Evolutionary conservation across 179 eudicot genomes (phyloP), one percentile per base, ranked within the genome.

Genomic region (Spinacia oleracea): DNA sequence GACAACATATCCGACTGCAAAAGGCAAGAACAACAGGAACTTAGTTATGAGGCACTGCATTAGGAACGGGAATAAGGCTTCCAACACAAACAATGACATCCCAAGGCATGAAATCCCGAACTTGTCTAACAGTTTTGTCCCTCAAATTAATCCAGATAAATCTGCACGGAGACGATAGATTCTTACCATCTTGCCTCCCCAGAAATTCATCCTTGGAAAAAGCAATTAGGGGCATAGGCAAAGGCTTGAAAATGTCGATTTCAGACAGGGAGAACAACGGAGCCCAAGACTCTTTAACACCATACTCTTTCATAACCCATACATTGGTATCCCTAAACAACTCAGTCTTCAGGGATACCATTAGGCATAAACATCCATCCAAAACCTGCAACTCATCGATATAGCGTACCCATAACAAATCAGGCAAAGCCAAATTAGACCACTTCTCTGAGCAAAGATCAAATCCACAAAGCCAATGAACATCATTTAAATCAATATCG

Each of bases 41-140:
- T n/a, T n/a, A 50, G 55, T 15, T 2, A 50, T 50, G 21, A 50
- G 55, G 55, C 1, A 50, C 21, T 14, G 0, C 55, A 50, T 50
- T 50, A 14, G n/a, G 56, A 51, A 51, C 56, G 0, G 21, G 56
- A 51, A 69, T 18, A 43, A n/a, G 73, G 73, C 73, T 69, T 69
- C 51, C 16, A 69, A 10, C 31, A 43, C 73, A 42, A 69, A 43
- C 32, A 43, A 14, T 5, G 55, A 70, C 32, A 42, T 43, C 73
- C n/a, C n/a, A 12, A 46, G 50, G 16, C 16, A 46, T 10, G 12
- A 46, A 4, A 46, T 10, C 50, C 15, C 16, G 18, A 0, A 21
- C 4, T 18, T 2, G 27, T 25, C 5, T 38, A 12, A 38, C 1
- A 0, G n/a, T 25, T 43, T n/a, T 25, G 11, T 42, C 25, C 31